Evolutionary conservation across 2,329 filamentous ascomycete genomes (phyloP).

Genomic region (Ceratocystis cubensis): DNA sequence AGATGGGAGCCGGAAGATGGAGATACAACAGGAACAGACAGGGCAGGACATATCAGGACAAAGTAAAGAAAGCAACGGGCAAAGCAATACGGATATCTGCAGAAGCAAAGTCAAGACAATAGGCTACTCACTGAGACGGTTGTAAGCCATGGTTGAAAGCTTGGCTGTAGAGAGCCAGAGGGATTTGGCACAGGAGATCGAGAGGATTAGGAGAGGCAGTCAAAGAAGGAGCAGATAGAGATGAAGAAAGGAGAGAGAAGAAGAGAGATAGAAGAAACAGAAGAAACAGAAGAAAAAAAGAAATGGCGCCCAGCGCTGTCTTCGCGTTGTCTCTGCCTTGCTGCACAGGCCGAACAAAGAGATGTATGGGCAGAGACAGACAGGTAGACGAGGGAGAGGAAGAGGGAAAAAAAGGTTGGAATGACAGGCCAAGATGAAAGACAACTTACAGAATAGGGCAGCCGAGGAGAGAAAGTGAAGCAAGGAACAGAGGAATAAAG

Average conservation of each 20-base stretch:
- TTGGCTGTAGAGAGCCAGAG: background rate
- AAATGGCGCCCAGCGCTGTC: too few species aligned
- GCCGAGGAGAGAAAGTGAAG: too few species aligned
- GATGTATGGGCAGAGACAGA: too few species aligned
- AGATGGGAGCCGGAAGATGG: background rate
- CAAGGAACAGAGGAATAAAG: too few species aligned
- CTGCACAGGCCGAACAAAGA: too few species aligned
- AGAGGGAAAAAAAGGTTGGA: too few species aligned
- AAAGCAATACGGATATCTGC: background rate
- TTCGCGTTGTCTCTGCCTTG: too few species aligned
- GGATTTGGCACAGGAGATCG: background rate
- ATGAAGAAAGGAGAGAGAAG: background rate
- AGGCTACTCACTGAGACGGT: constrained; percentile 22
- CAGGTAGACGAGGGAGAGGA: too few species aligned
- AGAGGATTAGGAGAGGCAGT: background rate
- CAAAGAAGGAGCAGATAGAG: background rate
- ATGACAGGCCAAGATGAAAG: too few species aligned
- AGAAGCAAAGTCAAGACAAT: background rate
- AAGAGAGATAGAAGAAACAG: background rate
- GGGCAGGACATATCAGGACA: background rate
- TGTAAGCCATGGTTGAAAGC: constrained; percentile 22
- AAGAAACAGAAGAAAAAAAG: too few species aligned
- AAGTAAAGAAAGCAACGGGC: background rate
- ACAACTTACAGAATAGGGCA: too few species aligned
- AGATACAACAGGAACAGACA: background rate